phyloP scores from a whole-genome alignment of 148 eudicot species.

The Camellia granthamiana region DNA sequence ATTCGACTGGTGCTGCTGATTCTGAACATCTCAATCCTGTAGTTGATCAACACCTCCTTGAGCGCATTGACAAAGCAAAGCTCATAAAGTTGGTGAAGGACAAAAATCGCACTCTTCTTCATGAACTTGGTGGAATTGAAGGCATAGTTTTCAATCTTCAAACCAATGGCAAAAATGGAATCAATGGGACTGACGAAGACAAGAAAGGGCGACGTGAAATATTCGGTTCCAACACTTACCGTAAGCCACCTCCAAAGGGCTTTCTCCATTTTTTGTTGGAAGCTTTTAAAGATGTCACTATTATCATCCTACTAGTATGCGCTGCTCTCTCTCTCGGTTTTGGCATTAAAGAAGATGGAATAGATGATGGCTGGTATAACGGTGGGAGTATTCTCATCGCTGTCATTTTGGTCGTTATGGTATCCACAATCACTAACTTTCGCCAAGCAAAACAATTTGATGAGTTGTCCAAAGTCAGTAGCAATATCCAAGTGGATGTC shows the following conservation, averaged over 20 bases:
- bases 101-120: neutral
- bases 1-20: neutral
- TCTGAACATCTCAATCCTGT: neutral
- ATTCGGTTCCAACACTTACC: neutral
- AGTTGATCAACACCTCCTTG: neutral
- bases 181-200: neutral
- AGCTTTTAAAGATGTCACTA: neutral
- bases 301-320: neutral
- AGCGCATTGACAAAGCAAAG: neutral
- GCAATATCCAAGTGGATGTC: neutral
- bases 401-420: neutral
- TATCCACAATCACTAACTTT: neutral
- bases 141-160: neutral
- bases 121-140: neutral
- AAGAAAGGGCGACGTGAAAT: neutral
- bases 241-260: neutral
- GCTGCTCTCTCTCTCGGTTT: neutral
- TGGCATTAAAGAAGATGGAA: conserved; percentile 2
- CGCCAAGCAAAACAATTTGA: conserved; percentile 1
- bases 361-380: neutral
- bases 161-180: neutral
- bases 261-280: neutral
- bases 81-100: neutral
- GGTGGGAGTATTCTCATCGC: neutral
- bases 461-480: neutral